phyloP scores from a whole-genome alignment of 345 rosid species.

The Hibiscus syriacus region DNA sequence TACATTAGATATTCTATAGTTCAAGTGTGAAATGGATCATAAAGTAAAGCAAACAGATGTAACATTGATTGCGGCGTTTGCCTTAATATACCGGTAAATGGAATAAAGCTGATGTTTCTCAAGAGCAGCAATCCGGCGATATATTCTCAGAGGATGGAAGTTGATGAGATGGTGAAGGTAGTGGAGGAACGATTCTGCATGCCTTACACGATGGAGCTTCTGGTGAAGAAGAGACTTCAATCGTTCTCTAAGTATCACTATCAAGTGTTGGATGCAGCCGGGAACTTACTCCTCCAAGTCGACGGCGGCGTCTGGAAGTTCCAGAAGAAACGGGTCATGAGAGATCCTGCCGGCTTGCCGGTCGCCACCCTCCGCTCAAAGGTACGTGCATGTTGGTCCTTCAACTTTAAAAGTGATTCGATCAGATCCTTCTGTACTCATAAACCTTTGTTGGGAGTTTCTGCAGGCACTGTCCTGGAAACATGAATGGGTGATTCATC shows the following conservation, averaged over 20 bases:
- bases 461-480: slow-evolving; percentile 31
- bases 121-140: no score
- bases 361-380: slow-evolving; percentile 52
- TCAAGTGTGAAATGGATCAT: neutral
- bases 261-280: slow-evolving; percentile 46
- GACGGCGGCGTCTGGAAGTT: slow-evolving; percentile 61
- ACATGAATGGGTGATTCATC: slow-evolving; percentile 49
- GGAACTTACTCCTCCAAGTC: slow-evolving; percentile 56
- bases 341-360: slow-evolving; percentile 68
- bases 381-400: slow-evolving; percentile 22
- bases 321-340: slow-evolving; percentile 41
- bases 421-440: neutral
- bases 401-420: neutral
- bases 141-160: neutral
- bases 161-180: slow-evolving; percentile 29
- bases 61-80: neutral
- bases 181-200: slow-evolving; percentile 50
- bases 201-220: slow-evolving; percentile 50
- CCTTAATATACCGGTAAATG: neutral
- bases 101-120: neutral
- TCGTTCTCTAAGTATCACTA: slow-evolving; percentile 32
- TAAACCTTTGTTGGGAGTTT: neutral
- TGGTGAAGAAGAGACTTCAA: slow-evolving; percentile 51
- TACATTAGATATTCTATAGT: neutral
- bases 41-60: neutral